phyloP scores from a whole-genome alignment of 805 yeast species.

The Lipomyces yamadae region DNA sequence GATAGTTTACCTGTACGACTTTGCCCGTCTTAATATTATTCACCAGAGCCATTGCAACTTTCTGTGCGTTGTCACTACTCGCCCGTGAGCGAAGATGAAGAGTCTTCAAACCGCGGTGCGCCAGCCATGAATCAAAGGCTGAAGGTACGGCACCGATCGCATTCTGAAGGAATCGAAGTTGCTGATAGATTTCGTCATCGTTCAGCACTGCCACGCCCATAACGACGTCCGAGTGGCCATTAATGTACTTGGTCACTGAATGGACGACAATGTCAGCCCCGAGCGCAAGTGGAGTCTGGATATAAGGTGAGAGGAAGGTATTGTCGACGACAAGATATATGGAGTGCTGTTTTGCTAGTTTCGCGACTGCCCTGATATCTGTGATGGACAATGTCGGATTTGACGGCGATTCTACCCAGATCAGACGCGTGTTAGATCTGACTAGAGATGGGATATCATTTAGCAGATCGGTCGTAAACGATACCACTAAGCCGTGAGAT shows the following conservation, averaged over 20 bases:
- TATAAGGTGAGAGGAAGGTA: constrained; percentile 85
- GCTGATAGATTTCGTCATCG: constrained; percentile 61
- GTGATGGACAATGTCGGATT: constrained; percentile 85
- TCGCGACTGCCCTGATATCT: constrained; percentile 67
- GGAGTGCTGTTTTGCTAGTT: constrained; percentile 56
- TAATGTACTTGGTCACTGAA: constrained; percentile 87
- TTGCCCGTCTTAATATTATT: constrained; percentile 48
- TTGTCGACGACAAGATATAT: constrained; percentile 75
- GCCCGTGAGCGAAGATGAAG: constrained; percentile 78
- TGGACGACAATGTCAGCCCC: constrained; percentile 91
- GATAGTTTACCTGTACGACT: constrained; percentile 77
- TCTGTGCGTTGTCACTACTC: constrained; percentile 66
- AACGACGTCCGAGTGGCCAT: constrained; percentile 91
- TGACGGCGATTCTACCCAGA: constrained; percentile 89
- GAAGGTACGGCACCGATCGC: constrained; percentile 90
- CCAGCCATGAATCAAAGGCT: constrained; percentile 89
- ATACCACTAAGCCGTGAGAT: constrained; percentile 73
- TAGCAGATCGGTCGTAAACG: constrained; percentile 69
- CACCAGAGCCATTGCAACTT: constrained; percentile 68
- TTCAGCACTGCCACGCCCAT: constrained; percentile 82
- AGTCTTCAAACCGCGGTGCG: constrained; percentile 89
- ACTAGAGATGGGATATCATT: constrained; percentile 61
- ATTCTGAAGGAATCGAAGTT: constrained; percentile 77
- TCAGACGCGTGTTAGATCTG: constrained; percentile 64
- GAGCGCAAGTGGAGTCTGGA: constrained; percentile 77